Percentiles rank a stretch among this genome's conserved stretches.
Conservation (phyloP, 345 rosid species). For the Psidium guajava region DNA sequence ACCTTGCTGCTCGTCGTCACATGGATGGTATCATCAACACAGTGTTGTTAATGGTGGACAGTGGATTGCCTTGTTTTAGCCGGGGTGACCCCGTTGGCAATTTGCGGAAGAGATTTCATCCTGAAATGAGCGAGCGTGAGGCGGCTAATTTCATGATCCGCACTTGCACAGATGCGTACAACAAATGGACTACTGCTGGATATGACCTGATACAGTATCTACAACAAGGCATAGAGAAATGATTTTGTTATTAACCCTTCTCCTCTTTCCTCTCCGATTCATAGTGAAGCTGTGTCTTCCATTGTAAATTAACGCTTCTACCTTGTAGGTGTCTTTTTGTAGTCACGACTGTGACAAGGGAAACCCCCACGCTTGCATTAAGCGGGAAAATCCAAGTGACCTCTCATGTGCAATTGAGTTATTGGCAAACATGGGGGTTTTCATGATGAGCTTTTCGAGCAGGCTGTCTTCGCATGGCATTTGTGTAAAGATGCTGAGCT, state of each 20-base stretch:
- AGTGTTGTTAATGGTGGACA: conserved; percentile 77
- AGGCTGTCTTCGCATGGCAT: neutral
- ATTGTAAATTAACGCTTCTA: neutral
- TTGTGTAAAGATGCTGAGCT: neutral
- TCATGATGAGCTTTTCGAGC: neutral
- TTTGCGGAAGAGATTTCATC: conserved; percentile 89
- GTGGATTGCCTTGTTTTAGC: conserved; percentile 95
- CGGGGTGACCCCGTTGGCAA: conserved; percentile 98
- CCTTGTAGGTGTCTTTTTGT: neutral
- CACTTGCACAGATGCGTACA: conserved; percentile 85
- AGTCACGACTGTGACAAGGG: neutral
- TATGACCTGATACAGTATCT: conserved; percentile 93
- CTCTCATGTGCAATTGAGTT: neutral
- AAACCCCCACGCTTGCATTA: neutral
- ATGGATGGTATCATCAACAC: conserved; percentile 95
- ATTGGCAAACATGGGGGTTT: neutral
- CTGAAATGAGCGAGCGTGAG: conserved; percentile 94
- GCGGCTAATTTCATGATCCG: conserved; percentile 88
- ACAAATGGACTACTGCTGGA: conserved; percentile 96
- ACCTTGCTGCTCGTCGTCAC: conserved; percentile 72
- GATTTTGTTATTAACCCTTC: neutral
- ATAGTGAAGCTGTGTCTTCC: neutral
- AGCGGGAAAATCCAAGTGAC: neutral
- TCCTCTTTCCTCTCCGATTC: neutral
- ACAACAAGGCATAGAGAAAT: conserved; percentile 97